A percentile compares a stretch with the other conserved stretches of the same genome.
These are phyloP conservation scores for Aciculosporium take DNA, from an alignment of 2,329 filamentous ascomycete genomes.

Conservation along the genomic window DNA sequence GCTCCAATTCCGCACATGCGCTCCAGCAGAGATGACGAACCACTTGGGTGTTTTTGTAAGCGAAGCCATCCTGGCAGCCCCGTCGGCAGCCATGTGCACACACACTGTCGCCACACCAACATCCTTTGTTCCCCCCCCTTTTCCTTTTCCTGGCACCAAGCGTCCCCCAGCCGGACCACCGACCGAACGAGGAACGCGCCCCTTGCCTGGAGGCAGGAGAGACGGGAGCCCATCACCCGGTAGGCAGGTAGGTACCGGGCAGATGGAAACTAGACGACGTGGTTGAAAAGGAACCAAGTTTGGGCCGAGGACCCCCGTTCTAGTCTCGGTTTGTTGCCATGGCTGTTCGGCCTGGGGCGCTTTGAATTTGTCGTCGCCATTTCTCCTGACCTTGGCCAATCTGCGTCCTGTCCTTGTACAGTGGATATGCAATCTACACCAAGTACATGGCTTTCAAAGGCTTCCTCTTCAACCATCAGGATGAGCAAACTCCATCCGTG, in stretches of 20 bases:
- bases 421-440: too few relatives aligned
- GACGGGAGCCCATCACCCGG: background rate
- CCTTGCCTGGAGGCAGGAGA: background rate
- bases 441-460: too few relatives aligned
- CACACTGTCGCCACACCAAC: background rate
- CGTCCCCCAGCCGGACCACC: constrained; percentile 4
- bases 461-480: too few relatives aligned
- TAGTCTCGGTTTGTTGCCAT: background rate
- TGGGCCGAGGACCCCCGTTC: too few relatives aligned
- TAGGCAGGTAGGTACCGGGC: too few relatives aligned
- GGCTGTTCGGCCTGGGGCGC: too few relatives aligned
- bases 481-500: background rate
- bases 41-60: constrained; percentile 7
- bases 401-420: too few relatives aligned
- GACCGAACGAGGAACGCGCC: constrained; percentile 6
- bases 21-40: constrained; percentile 1
- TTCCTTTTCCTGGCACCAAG: background rate
- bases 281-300: too few relatives aligned
- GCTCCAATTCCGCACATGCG: too few relatives aligned
- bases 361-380: too few relatives aligned
- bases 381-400: too few relatives aligned
- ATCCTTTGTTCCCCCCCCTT: background rate
- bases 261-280: too few relatives aligned
- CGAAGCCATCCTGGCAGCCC: background rate
- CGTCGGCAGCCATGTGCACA: background rate